A percentile compares a stretch with the other conserved stretches of the same genome.
phyloP scores from a whole-genome alignment of 257 asterid species.

The Nicotiana knightiana region DNA sequence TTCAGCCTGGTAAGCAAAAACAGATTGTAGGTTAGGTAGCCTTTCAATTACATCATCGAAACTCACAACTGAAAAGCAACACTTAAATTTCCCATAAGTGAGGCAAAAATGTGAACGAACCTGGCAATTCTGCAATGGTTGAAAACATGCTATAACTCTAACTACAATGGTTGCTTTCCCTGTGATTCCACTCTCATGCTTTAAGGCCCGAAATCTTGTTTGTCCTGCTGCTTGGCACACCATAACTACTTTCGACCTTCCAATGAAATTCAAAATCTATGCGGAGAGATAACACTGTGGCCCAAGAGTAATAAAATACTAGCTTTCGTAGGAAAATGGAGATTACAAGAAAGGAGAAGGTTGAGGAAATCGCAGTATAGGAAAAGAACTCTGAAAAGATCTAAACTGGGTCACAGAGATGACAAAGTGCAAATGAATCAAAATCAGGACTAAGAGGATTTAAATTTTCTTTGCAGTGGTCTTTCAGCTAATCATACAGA shows the following conservation, averaged over 20 bases:
- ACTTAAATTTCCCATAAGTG: neutral
- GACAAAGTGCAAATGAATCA: neutral
- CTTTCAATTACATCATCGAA: neutral
- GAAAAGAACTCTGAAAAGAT: neutral
- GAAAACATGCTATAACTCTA: conserved; percentile 82
- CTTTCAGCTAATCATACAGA: conserved; percentile 38
- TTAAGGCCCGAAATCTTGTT: conserved; percentile 59
- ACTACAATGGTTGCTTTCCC: conserved; percentile 68
- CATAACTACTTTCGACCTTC: conserved; percentile 67
- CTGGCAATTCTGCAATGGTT: conserved; percentile 78
- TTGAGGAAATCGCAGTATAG: neutral
- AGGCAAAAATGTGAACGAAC: conserved; percentile 32
- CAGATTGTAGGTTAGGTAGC: conserved; percentile 20
- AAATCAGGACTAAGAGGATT: conserved; percentile 4
- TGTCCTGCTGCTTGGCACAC: conserved; percentile 90
- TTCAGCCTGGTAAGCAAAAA: conserved; percentile 52
- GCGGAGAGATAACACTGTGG: conserved; percentile 13
- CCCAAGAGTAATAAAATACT: conserved; percentile 10
- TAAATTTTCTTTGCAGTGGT: neutral
- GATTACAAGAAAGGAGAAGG: conserved; percentile 5
- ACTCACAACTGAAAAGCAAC: neutral
- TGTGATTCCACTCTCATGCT: conserved; percentile 74
- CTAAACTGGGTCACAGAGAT: conserved; percentile 4
- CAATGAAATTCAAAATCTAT: conserved; percentile 23
- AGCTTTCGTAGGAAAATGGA: neutral